Evolutionary conservation across 2,329 filamentous ascomycete species (phyloP).

Genomic region (Xylariaceae sp.): DNA sequence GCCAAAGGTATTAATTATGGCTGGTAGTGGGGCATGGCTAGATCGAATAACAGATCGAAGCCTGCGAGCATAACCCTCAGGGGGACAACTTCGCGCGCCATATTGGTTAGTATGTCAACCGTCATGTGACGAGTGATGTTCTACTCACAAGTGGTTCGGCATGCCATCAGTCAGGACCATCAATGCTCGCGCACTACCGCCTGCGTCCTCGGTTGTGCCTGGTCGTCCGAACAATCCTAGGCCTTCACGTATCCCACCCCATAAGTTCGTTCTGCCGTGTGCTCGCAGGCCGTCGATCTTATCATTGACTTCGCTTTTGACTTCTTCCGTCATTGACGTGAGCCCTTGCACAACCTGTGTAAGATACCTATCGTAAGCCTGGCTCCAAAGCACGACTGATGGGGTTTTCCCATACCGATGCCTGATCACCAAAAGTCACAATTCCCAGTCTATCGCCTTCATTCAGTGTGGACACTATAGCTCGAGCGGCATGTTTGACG

Average conservation of each 20-base stretch:
- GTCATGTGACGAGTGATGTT: too few species aligned
- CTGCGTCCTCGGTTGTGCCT: conserved; percentile 22
- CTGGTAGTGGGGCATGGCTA: conserved; percentile 32
- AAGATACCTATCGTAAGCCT: not conserved
- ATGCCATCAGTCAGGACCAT: conserved; percentile 51
- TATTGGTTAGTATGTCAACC: not conserved
- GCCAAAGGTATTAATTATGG: conserved; percentile 49
- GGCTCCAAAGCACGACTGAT: too few species aligned
- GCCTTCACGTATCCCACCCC: conserved; percentile 50
- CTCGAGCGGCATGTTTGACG: conserved; percentile 53
- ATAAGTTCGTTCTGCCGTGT: conserved; percentile 47
- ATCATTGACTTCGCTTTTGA: conserved; percentile 39
- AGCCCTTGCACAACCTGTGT: conserved; percentile 40
- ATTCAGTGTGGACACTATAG: conserved; percentile 52
- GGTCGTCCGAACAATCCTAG: conserved; percentile 40
- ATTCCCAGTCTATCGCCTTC: conserved; percentile 52
- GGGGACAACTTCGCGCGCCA: conserved; percentile 37
- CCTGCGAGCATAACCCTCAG: conserved; percentile 49
- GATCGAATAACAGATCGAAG: conserved; percentile 35
- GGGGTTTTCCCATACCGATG: conserved; percentile 27
- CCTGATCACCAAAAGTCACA: conserved; percentile 45
- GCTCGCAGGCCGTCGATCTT: conserved; percentile 41
- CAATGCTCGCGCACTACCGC: conserved; percentile 42
- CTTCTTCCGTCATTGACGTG: conserved; percentile 40
- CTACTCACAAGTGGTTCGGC: conserved; percentile 46